Evolutionary conservation across 1,139 yeast species (phyloP), one percentile per base, ranked within the genome.

Genomic region (Suhomyces yuchorum): DNA sequence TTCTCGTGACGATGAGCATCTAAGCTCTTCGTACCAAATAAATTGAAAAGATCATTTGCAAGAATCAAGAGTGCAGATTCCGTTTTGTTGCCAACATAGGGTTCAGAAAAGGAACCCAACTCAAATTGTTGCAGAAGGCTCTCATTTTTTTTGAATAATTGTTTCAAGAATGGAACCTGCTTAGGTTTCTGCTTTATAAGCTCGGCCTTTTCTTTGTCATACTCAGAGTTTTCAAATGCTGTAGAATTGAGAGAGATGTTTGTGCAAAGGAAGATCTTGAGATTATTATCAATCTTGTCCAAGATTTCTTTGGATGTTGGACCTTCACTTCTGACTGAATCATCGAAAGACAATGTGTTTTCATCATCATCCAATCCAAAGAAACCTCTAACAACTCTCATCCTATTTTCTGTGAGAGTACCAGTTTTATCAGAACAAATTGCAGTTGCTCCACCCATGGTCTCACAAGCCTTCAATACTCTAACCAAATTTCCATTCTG

Each of bases 361-460:
- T 26, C 53, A 6, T 32, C 43, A 12, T 32, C 43, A 3, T 41
- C 41, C n/a, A 34, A 62, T 8, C 93, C 91, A 40, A 88, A 62
- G 32, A 80, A 73, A 6, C 93, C 96, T 49, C 79, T 80, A 8
- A 90, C 96, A 11, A 93, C 89, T 41, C 92, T 81, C 99, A 93
- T 93, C 60, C 77, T 78, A 66, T 93, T 93, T 66, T 91, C 96
- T 1, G 99, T 93, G 50, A 93, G 77, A 11, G 99, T 93, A 51
- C 99, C 99, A 1, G 99, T 93, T 66, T 93, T 93, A 70, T 93
- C 99, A 0, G 98, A 90, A 67, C 99, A 95, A 45, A 93, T 78
- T 3, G 97, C 93, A 12, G 99, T 93, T 2, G 98, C 99, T 40
- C 96, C 92, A 42, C 99, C 99, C 99, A 93, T 93, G 14, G 97